Evolutionary conservation across 306 rosid species (phyloP), one percentile per base, ranked within the genome.

Genomic region (Cyamopsis tetragonoloba): DNA sequence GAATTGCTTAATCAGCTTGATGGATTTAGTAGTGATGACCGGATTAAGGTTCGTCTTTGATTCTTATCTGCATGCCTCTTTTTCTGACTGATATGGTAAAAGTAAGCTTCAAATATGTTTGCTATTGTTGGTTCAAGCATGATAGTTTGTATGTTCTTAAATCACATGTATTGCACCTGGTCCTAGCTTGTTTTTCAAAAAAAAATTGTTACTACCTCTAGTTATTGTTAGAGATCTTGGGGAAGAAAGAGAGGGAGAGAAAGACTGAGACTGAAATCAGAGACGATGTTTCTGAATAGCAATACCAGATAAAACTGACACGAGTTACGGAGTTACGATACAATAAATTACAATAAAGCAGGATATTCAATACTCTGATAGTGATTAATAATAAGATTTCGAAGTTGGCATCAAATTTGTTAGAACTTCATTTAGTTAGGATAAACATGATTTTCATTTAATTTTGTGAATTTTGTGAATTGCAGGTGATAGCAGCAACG

Each of bases 401-500:
- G 44, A 24, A 47, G 38, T 27, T 68, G 66, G 35, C 42, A 22
- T 46, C 71, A 20, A 22, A 24, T 30, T 5, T 19, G 0, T 23
- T 53, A 3, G 20, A 43, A 2, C 59, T 46, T 46, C 22, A 6
- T 54, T 38, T 12, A 7, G 34, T 64, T 19, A 2, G 59, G 18
- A 42, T 37, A 39, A 49, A 23, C 15, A 24, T n/a, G 32, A 49
- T 5, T 71, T 61, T 72, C 34, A 23, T 53, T 20, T 49, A 11
- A 27, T 69, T 47, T 47, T 39, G 28, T 19, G 14, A 11, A 27
- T 69, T 47, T 47, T 39, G 28, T 19, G 14, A 57, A 57, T 64
- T 70, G 20, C 82, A 95, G 97, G 97, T 95, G 37, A 95, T 95
- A 77, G 99, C 99, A 56, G 99, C 99, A 20, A 95, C 99, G 37